These are phyloP conservation scores for Colletotrichum sp. DNA, from an alignment of 2,329 filamentous ascomycete genomes.

Conservation along the genomic window DNA sequence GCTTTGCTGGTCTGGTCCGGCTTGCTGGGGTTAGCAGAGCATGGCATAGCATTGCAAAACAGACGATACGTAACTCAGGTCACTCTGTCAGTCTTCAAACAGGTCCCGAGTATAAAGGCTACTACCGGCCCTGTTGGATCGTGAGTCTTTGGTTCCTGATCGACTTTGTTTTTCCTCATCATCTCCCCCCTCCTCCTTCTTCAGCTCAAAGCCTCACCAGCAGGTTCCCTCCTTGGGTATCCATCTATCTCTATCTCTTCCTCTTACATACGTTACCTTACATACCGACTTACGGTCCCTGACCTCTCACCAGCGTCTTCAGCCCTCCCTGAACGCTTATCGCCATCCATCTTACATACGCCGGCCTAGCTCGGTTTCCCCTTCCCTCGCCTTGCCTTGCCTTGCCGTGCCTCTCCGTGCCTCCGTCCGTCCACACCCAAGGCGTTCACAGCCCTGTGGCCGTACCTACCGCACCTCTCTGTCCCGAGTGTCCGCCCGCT, in stretches of 20 bases:
- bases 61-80: background rate
- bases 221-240: background rate
- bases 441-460: conserved; percentile 14
- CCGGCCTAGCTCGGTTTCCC: background rate
- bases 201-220: background rate
- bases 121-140: conserved; percentile 6
- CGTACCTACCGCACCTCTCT: background rate
- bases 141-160: background rate
- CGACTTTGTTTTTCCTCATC: conserved; percentile 3
- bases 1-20: background rate
- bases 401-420: background rate
- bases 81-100: background rate
- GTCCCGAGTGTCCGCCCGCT: background rate
- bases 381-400: background rate
- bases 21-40: background rate
- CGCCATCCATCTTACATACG: background rate
- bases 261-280: background rate
- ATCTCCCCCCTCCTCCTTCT: background rate
- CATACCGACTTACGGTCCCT: background rate
- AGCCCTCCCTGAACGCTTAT: background rate
- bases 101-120: conserved; percentile 5
- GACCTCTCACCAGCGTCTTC: background rate
- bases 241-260: background rate
- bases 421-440: background rate
- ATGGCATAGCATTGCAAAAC: conserved; percentile 1